A percentile compares a stretch with the other conserved stretches of the same genome.
Conservation (phyloP, 192 early-diverging fungal species). For the Podochytrium sp. region DNA sequence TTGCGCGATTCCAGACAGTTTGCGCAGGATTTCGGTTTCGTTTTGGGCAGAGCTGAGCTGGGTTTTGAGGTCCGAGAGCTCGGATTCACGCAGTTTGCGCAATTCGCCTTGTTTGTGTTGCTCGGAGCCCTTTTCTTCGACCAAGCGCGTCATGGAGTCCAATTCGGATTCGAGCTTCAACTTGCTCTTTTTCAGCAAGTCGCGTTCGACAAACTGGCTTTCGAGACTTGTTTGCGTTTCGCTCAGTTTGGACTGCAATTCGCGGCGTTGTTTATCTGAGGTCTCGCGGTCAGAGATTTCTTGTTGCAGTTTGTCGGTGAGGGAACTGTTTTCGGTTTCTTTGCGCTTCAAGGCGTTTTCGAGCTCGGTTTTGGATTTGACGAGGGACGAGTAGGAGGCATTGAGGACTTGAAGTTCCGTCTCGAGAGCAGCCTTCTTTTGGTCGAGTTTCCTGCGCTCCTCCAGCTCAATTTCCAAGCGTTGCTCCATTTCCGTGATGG, state of each 20-base stretch:
- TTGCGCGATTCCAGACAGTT: conserved; percentile 35
- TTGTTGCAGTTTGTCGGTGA: conserved; percentile 41
- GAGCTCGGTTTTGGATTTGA: conserved; percentile 44
- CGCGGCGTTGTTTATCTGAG: conserved; percentile 53
- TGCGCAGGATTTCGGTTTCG: conserved; percentile 55
- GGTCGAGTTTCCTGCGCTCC: conserved; percentile 45
- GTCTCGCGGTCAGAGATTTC: conserved; percentile 51
- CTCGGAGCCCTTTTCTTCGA: conserved; percentile 59
- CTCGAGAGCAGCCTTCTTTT: conserved; percentile 36
- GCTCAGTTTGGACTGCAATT: conserved; percentile 49
- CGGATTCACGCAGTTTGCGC: conserved; percentile 55
- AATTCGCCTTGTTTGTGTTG: conserved; percentile 59
- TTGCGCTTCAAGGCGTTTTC: conserved; percentile 46
- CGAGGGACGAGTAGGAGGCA: conserved; percentile 42
- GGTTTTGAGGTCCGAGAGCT: conserved; percentile 49
- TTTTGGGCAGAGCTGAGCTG: conserved; percentile 46
- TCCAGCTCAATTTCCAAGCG: conserved; percentile 49
- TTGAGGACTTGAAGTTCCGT: conserved; percentile 42
- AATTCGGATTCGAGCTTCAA: conserved; percentile 54
- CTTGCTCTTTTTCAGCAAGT: conserved; percentile 55
- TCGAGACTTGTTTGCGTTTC: conserved; percentile 45
- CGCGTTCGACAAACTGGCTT: conserved; percentile 49
- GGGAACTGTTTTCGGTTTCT: conserved; percentile 48
- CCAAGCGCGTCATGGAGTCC: conserved; percentile 42
- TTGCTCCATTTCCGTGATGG: conserved; percentile 52